Evolutionary conservation across 768 basidiomycete species (phyloP), one percentile per base, ranked within the genome.

Genomic region (Boletus speciosus): DNA sequence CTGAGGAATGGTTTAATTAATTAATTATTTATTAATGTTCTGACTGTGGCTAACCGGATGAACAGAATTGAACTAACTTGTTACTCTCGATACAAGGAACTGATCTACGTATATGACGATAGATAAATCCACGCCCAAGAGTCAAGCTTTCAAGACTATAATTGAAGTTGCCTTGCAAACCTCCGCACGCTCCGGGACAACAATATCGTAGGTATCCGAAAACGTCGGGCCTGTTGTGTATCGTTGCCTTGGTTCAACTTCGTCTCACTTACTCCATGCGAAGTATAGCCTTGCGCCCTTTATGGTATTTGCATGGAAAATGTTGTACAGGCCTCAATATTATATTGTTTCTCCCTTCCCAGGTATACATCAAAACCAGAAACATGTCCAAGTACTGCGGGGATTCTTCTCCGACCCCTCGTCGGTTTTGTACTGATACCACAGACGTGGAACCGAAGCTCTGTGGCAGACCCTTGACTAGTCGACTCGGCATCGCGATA

Each of bases 1-100:
- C 48, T 14, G 25, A 9, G 9, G 12, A 11, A 8, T 27, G 27
- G 21, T 52, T 68, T 57, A 47, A 34, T 63, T 58, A 47, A 21
- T 61, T 49, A 54, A 16, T 51, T 68, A 56, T 9, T 50, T 68
- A 43, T 27, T 57, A 29, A 11, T 23, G 12, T 21, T 10, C 19
- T n/a, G 2, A 12, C 31, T 45, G 11, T 23, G 37, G 19, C 19
- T 46, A 52, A 51, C 31, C 32, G n/a, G 11, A 16, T 44, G 16
- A 43, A 8, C 16, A 40, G 5, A 39, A 9, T 35, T 38, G 4
- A 25, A 25, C 29, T 29, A 8, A 1, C 19, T 19, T 19, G 19
- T 19, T 19, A 39, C 9, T 39, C 10, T 19, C 19, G 11, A 11
- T 43, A 27, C 41, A 16, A 25, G 41, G 41, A 16, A 25, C 41